A percentile compares a stretch with the other conserved stretches of the same genome.
These are phyloP conservation scores for Eucalyptus leucophloia DNA, from an alignment of 345 rosid species.

Conservation along the genomic window DNA sequence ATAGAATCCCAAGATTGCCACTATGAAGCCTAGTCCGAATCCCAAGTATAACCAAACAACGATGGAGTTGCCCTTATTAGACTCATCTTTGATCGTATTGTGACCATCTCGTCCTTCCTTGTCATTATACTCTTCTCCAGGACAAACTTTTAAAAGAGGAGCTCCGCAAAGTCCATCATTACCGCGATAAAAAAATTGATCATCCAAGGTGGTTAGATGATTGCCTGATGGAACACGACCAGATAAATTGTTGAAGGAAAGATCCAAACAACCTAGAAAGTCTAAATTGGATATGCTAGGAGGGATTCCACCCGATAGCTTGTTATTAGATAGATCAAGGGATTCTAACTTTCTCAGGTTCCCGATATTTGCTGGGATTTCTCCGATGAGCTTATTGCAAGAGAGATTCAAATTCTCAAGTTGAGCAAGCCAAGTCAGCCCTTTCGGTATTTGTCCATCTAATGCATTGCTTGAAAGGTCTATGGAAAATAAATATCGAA, in stretches of 20 bases:
- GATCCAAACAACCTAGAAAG: accelerated
- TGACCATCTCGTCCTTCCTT: not conserved
- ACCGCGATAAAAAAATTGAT: not conserved
- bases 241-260: not conserved
- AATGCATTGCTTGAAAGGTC: not conserved
- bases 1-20: not conserved
- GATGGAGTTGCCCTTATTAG: not conserved
- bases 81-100: not conserved
- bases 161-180: not conserved
- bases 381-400: not conserved
- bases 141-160: not conserved
- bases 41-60: not conserved
- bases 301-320: not conserved
- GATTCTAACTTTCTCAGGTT: not conserved
- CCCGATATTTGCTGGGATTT: not conserved
- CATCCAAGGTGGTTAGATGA: not conserved
- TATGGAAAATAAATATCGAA: not conserved
- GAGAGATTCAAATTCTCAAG: not conserved
- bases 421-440: not conserved
- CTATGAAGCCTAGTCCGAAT: not conserved
- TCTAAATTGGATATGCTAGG: not conserved
- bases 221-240: not conserved
- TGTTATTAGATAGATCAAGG: not conserved
- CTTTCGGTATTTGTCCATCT: not conserved
- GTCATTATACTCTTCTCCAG: not conserved